These are phyloP conservation scores for Tylopilus sp. DNA, from an alignment of 1,284 basidiomycete species.

Conservation along the genomic window DNA sequence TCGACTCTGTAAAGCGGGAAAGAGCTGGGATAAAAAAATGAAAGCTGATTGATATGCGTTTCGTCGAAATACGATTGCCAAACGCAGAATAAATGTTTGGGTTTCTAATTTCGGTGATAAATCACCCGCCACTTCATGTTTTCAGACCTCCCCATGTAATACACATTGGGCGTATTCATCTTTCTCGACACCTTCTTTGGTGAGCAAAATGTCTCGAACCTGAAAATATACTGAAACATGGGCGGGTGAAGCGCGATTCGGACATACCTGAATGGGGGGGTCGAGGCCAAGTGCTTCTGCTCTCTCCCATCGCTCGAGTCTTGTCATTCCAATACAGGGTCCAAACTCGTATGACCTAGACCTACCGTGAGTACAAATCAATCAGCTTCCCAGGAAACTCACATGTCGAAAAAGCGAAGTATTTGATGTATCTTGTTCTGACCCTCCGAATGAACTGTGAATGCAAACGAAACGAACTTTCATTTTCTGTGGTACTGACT, in stretches of 20 bases:
- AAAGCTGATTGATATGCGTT: neutral
- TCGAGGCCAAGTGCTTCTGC: conserved; percentile 77
- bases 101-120: neutral
- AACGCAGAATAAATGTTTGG: neutral
- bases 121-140: neutral
- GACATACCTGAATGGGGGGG: conserved; percentile 74
- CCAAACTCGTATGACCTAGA: conserved; percentile 76
- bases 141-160: conserved; percentile 44
- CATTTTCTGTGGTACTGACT: neutral
- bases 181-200: conserved; percentile 48
- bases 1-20: neutral
- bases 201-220: conserved; percentile 73
- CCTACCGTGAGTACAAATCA: neutral
- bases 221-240: conserved; percentile 30
- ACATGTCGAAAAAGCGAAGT: conserved; percentile 79
- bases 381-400: conserved; percentile 22
- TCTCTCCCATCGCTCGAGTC: conserved; percentile 86
- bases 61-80: neutral
- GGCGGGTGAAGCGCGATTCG: neutral
- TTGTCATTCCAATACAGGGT: conserved; percentile 79
- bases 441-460: conserved; percentile 56
- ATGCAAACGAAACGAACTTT: neutral
- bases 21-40: neutral
- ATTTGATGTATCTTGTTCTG: conserved; percentile 68
- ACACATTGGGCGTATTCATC: conserved; percentile 47